Evolutionary conservation across 345 rosid genomes (phyloP), one percentile per base, ranked within the genome.

Genomic region (Moringa oleifera): DNA sequence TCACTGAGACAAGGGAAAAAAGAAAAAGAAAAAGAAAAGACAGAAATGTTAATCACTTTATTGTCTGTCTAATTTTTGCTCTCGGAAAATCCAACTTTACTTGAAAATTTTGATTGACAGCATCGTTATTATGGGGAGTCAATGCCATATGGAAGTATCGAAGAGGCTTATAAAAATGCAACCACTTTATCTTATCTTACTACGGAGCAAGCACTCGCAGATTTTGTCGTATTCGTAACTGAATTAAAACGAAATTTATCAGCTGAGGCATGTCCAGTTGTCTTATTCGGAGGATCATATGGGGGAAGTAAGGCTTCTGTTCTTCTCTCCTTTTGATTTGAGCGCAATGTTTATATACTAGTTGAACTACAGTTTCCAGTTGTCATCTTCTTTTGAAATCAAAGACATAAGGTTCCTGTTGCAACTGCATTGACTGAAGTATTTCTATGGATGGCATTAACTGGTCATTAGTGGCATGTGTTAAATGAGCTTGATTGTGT

Each of bases 161-260:
- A 83, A 15, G 82, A 71, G 59, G 89, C 96, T n/a, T 86, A 87
- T 53, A 78, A 71, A 81, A 83, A 89, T 68, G 91, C 84, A 10
- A 65, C 85, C 47, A 83, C 96, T 0, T 65, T 89, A 55, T 73
- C 96, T 0, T 71, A 80, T 74, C 79, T 93, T 55, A 89, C 97
- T 0, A 79, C 97, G 0, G 98, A 87, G 85, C 98, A 89, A 81
- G 98, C 97, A 25, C 82, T 93, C 33, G 96, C 96, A 5, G 97
- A 93, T 81, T 93, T 85, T 45, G 89, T 96, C 0, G 82, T 90
- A 49, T 66, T 93, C 60, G 64, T 84, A 25, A 84, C 85, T 20
- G 74, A 90, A 70, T 74, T 90, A 78, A 87, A 93, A 65, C 73
- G 82, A 66, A 93, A 90, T 66, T 76, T 93, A 53, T 87, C 97